Conservation (phyloP, 2,329 filamentous ascomycete genomes). For the Cercospora sojina region DNA sequence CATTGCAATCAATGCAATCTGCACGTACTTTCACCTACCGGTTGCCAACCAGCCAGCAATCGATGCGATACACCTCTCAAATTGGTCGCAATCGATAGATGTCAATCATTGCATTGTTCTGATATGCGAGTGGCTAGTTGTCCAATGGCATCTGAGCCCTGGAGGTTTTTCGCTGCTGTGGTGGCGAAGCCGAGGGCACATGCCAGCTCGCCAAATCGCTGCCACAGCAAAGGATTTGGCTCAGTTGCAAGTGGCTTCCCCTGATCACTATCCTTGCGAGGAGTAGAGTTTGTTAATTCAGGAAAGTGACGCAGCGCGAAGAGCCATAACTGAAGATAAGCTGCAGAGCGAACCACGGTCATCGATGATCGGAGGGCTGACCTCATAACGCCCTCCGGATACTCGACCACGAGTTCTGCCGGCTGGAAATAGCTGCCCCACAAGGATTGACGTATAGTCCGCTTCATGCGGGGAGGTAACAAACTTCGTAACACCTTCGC, state of each 20-base stretch:
- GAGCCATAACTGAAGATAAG: slow-evolving; percentile 22
- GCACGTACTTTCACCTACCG: too few relatives aligned
- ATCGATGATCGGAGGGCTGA: background rate
- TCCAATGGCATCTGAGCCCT: background rate
- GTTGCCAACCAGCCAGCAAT: too few relatives aligned
- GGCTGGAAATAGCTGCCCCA: slow-evolving; percentile 9
- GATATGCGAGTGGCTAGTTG: background rate
- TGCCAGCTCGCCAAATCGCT: slow-evolving; percentile 9
- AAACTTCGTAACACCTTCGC: slow-evolving; percentile 17
- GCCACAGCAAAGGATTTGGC: slow-evolving; percentile 12
- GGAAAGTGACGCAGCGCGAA: slow-evolving; percentile 20
- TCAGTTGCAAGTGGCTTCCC: slow-evolving; percentile 12
- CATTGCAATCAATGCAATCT: too few relatives aligned
- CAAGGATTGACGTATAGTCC: slow-evolving; percentile 11
- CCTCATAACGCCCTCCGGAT: slow-evolving; percentile 10
- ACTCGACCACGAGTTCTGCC: slow-evolving; percentile 9
- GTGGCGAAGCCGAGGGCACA: slow-evolving; percentile 10
- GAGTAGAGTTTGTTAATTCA: slow-evolving; percentile 11
- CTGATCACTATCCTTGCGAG: slow-evolving; percentile 14
- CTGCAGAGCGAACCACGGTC: background rate
- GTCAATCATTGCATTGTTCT: too few relatives aligned
- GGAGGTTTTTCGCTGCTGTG: background rate
- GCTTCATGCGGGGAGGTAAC: background rate
- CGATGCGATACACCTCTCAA: too few relatives aligned
- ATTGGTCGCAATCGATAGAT: too few relatives aligned